Evolutionary conservation across 192 early-diverging fungal genomes (phyloP).

Genomic region (Coemansia sp.): DNA sequence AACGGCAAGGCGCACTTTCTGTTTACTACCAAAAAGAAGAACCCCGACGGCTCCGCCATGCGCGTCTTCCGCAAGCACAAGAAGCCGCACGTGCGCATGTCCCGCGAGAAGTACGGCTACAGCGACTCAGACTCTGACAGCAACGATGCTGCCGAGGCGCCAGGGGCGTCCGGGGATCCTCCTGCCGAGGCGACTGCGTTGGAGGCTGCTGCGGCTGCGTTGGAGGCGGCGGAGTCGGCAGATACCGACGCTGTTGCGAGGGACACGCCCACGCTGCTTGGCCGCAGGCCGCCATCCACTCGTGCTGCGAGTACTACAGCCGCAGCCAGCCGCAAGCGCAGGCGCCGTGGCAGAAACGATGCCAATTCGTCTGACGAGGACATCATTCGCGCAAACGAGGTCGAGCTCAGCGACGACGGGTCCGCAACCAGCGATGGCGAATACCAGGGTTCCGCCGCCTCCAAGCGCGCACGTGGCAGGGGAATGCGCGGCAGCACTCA

Average conservation of each 20-base stretch:
- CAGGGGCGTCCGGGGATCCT: conserved; percentile 22
- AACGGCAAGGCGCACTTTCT: conserved; percentile 91
- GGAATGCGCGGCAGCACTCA: conserved; percentile 30
- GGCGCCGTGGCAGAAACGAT: conserved; percentile 42
- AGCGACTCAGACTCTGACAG: conserved; percentile 49
- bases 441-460: conserved; percentile 23
- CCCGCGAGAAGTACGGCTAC: conserved; percentile 60
- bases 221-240: conserved; percentile 21
- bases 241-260: conserved; percentile 16
- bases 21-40: conserved; percentile 82
- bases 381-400: conserved; percentile 54
- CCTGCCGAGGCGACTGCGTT: conserved; percentile 17
- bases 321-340: conserved; percentile 36
- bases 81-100: conserved; percentile 62
- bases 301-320: conserved; percentile 9
- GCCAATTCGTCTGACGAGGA: conserved; percentile 47
- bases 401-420: conserved; percentile 51
- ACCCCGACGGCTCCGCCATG: conserved; percentile 72
- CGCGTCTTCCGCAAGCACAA: conserved; percentile 83
- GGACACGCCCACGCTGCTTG: neutral
- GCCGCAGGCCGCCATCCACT: conserved; percentile 9
- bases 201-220: conserved; percentile 17
- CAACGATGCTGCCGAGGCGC: conserved; percentile 25
- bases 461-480: conserved; percentile 35
- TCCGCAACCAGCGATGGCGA: conserved; percentile 43